Evolutionary conservation across 106 monocot genomes (phyloP), one percentile per base, ranked within the genome.

Genomic region (Cymbidium sinense): DNA sequence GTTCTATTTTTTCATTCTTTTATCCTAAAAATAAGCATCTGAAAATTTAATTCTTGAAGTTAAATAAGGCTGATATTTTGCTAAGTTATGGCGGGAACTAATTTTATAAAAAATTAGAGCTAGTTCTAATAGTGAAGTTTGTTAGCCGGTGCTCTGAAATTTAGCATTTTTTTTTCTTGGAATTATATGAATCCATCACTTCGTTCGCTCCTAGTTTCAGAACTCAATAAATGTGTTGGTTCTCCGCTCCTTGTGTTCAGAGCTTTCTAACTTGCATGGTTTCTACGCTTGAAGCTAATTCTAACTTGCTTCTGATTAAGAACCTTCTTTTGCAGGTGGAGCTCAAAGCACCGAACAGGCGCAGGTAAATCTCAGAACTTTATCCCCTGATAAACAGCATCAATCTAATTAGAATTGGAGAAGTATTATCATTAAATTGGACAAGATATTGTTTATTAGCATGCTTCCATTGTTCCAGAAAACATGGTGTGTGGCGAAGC

Each of bases 401-500:
- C 37, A 39, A 39, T 4, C 37, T 1, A 39, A 3, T 39, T 39
- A 39, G 3, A 23, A 5, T 3, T 1, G 8, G 25, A 25, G 21
- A 61, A 61, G 10, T 61, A 21, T 25, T 27, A 5, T 0, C 12
- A 58, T n/a, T 58, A n/a, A 23, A 58, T 23, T 58, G 20, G 58
- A n/a, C n/a, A 61, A 25, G 61, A 25, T 61, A 1, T 7, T n/a
- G 7, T 61, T n/a, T n/a, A n/a, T n/a, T n/a, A n/a, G n/a, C n/a
- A n/a, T n/a, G n/a, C n/a, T n/a, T n/a, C n/a, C 3, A 39, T 47
- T 47, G 47, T 47, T 47, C 2, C 74, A 74, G 81, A 82, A 71
- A 77, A 82, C 81, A 19, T 82, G 81, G 81, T 82, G 81, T 9
- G 70, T 82, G 20, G 81, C 81, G 8, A 82, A 82, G 34, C 76